phyloP scores from a whole-genome alignment of 768 basidiomycete genomes.

The Trametes maxima region DNA sequence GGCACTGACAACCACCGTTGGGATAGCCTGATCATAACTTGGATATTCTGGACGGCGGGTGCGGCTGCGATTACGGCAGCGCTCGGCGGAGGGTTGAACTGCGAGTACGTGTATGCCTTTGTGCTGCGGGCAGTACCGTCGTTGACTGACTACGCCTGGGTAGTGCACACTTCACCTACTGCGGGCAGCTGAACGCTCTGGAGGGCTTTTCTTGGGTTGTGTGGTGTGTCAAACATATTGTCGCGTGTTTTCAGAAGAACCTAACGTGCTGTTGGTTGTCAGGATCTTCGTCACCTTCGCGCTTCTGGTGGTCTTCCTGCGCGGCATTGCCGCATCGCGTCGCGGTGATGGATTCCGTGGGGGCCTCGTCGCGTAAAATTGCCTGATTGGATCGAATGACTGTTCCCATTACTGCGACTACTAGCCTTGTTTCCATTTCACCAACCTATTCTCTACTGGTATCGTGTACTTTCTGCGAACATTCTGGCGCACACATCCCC shows the following conservation, averaged over 20 bases:
- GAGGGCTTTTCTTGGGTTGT: slow-evolving; percentile 77
- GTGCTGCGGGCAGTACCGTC: background rate
- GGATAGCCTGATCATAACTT: slow-evolving; percentile 64
- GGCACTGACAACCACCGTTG: background rate
- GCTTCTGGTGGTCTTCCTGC: slow-evolving; percentile 57
- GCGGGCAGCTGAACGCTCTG: slow-evolving; percentile 75
- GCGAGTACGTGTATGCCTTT: slow-evolving; percentile 46
- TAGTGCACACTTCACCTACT: slow-evolving; percentile 57
- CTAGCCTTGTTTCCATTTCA: background rate
- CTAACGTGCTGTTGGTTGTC: background rate
- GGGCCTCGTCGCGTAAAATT: slow-evolving; percentile 43
- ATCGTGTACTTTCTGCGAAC: background rate
- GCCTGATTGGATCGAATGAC: background rate
- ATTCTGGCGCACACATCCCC: background rate
- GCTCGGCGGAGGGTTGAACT: slow-evolving; percentile 71
- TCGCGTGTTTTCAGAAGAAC: no score
- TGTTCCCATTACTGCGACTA: background rate
- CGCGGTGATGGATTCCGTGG: slow-evolving; percentile 72
- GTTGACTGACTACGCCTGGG: background rate
- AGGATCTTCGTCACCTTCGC: slow-evolving; percentile 70
- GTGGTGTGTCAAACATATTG: slow-evolving; percentile 48
- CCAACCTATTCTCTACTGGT: background rate
- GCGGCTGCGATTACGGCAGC: slow-evolving; percentile 69
- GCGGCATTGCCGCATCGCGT: slow-evolving; percentile 58
- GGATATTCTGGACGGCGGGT: slow-evolving; percentile 78